phyloP scores from a whole-genome alignment of 2,329 filamentous ascomycete species.

The Exophiala calicioides region DNA sequence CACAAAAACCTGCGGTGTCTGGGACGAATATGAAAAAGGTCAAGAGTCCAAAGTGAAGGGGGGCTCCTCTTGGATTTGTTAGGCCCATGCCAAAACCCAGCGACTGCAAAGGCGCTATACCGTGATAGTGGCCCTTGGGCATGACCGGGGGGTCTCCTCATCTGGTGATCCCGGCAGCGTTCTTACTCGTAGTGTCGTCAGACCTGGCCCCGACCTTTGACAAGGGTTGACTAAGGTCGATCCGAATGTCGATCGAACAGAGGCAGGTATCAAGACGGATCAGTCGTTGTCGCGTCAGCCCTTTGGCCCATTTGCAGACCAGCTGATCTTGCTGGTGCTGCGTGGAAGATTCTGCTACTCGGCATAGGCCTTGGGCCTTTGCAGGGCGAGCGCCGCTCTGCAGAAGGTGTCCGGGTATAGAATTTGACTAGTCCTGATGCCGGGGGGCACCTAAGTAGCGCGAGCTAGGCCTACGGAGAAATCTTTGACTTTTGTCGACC shows the following conservation, averaged over 20 bases:
- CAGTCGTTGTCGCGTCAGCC: neutral
- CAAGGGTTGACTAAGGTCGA: constrained; percentile 17
- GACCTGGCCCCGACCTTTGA: constrained; percentile 16
- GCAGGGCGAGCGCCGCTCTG: too few species aligned
- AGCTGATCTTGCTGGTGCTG: neutral
- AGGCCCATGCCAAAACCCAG: constrained; percentile 21
- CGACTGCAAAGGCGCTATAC: constrained; percentile 23
- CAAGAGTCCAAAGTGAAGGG: constrained; percentile 23
- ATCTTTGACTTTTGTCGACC: neutral
- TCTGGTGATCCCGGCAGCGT: constrained; percentile 12
- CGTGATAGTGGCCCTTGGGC: constrained; percentile 18
- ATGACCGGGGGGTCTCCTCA: constrained; percentile 17
- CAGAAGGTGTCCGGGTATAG: neutral
- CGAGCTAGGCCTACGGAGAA: constrained; percentile 2
- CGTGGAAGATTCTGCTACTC: neutral
- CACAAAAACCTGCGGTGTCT: constrained; percentile 16
- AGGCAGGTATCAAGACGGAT: too few species aligned
- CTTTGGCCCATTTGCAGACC: neutral
- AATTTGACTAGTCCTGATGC: too few species aligned
- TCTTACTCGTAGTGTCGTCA: constrained; percentile 22
- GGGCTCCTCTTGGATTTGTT: constrained; percentile 18
- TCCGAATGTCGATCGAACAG: constrained; percentile 23
- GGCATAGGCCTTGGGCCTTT: neutral
- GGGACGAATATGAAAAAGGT: constrained; percentile 22
- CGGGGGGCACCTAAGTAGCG: too few species aligned